Evolutionary conservation across 306 rosid species (phyloP).

Genomic region (Medicago lupulina): DNA sequence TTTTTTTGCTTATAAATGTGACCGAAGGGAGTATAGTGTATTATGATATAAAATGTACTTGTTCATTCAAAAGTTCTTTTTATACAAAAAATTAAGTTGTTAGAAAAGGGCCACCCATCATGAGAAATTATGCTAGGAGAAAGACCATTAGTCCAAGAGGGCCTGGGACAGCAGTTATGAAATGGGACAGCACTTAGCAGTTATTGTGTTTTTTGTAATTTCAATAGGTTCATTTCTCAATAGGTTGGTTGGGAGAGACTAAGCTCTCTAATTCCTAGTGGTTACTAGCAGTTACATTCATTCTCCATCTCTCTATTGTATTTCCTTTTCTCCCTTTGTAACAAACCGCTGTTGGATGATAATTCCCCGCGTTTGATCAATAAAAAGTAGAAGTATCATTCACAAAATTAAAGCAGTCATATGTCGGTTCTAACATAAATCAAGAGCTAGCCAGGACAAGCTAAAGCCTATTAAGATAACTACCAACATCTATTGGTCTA

Average conservation of each 20-base stretch:
- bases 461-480: constrained; percentile 2
- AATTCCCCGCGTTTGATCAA: background rate
- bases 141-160: too few relatives aligned
- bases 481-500: background rate
- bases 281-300: background rate
- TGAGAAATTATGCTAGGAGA: too few relatives aligned
- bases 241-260: background rate
- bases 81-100: background rate
- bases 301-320: background rate
- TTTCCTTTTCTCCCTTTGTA: background rate
- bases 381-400: background rate
- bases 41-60: background rate
- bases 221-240: background rate
- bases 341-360: background rate
- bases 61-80: background rate
- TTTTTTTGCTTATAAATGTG: too few relatives aligned
- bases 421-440: too few relatives aligned
- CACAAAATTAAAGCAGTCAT: background rate
- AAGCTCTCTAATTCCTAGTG: background rate
- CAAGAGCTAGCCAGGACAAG: constrained; percentile 14
- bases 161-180: too few relatives aligned
- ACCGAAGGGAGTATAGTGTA: background rate
- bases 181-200: too few relatives aligned
- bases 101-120: too few relatives aligned
- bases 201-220: too few relatives aligned